Base-by-base conservation (phyloP, 2,329 filamentous ascomycete species). In the Phyllosticta citrichinensis region DNA sequence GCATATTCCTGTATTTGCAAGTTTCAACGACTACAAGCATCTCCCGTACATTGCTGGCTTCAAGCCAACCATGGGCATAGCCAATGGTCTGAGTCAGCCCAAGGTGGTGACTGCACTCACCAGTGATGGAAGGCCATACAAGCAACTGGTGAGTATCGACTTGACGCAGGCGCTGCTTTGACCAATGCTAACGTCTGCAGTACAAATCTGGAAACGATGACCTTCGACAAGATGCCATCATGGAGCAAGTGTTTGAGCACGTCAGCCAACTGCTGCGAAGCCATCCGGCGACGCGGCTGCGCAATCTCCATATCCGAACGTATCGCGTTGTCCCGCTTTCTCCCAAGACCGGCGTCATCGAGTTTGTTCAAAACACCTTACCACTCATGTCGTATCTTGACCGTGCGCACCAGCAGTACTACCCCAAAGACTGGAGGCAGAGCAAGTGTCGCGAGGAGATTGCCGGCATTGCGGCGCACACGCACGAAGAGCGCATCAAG, bases 191-290 rank as follows among this genome's bases (percentile, higher is more conserved):
- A 61, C 47, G 22, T 56, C 56, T 24, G 10, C 64, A 85, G 80
- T 86, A 96, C 71, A 99, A 99, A 79, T 91, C 91, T 64, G 92
- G 94, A 19, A 93, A 93, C 69, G 94, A 99, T 72, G 93, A 99
- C 71, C 82, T 99, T 12, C 88, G 95, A 9, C 94, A 99, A 76
- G 94, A 99, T 69, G 91, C 93, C 53, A 99, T 86, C 79, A 99
- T 99, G 95, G 95, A 99, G 74, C 94, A 99, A 75, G 94, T 99
- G 1, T 99, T 99, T 72, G 90, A 92, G 62, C 91, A 96, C 74
- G 94, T 97, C 22, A 97, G 91, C 62, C 89, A 89, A 57, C 83
- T 99, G 22, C 79, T 99, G 25, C 89, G 89, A 71, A 87, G 89
- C 56, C 91, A 97, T 72, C 87, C 90, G 60, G 83, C 87, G 12